These are phyloP conservation scores for Cephaloascus fragrans DNA, from an alignment of 805 yeast species.

Conservation along the genomic window DNA sequence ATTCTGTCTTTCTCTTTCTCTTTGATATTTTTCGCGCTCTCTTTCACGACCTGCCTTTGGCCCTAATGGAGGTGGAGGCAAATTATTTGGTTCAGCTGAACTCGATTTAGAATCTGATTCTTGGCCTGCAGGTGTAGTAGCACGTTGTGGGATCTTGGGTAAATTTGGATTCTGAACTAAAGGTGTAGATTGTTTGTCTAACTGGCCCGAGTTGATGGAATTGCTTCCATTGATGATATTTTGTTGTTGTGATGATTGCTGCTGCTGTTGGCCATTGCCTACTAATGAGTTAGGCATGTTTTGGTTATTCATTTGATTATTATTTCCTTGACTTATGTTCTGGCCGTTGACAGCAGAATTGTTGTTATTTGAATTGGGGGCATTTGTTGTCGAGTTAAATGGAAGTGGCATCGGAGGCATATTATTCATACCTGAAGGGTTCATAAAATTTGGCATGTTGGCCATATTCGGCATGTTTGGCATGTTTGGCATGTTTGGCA, in stretches of 20 bases:
- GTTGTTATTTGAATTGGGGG: conserved; percentile 2
- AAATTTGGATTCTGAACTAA: background rate
- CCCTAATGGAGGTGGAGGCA: background rate
- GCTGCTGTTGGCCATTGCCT: too few relatives aligned
- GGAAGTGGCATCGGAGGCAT: too few relatives aligned
- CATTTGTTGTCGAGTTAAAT: too few relatives aligned
- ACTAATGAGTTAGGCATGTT: background rate
- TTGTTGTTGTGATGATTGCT: too few relatives aligned
- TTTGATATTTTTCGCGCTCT: background rate
- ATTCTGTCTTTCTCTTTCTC: background rate
- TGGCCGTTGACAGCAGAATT: too few relatives aligned
- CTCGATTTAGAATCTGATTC: background rate
- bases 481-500: conserved; percentile 14
- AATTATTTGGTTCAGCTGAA: background rate
- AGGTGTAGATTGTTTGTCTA: background rate
- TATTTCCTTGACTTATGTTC: background rate
- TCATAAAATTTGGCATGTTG: conserved; percentile 18
- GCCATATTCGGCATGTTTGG: conserved; percentile 13
- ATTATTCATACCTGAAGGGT: conserved; percentile 4
- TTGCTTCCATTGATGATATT: too few relatives aligned
- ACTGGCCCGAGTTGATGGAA: too few relatives aligned
- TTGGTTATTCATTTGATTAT: background rate
- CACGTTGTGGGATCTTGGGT: background rate
- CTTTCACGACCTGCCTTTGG: background rate
- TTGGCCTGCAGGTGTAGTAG: background rate